Evolutionary conservation across 2,329 filamentous ascomycete genomes (phyloP).

Genomic region (Helminthosporium solani): DNA sequence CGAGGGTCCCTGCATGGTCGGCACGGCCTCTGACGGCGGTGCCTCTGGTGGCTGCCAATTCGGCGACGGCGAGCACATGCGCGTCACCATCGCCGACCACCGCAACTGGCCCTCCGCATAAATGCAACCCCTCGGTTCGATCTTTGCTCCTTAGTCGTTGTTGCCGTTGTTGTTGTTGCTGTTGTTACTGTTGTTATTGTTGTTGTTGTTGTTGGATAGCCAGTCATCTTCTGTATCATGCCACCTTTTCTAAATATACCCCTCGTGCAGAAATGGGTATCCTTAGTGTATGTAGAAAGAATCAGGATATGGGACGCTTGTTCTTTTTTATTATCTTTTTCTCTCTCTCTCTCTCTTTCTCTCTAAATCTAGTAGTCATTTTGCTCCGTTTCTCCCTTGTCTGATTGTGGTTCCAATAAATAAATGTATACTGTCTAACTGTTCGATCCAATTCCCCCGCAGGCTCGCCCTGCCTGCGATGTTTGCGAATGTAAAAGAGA

Average conservation of each 20-base stretch:
- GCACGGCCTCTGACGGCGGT: conserved; percentile 32
- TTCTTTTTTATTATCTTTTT: neutral
- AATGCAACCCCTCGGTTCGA: conserved; percentile 19
- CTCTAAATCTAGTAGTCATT: too few species aligned
- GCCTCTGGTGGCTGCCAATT: conserved; percentile 37
- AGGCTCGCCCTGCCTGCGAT: conserved; percentile 8
- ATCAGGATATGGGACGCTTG: conserved; percentile 10
- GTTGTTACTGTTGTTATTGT: too few species aligned
- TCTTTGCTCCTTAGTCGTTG: conserved; percentile 17
- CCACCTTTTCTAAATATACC: conserved; percentile 26
- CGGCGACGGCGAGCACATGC: conserved; percentile 28
- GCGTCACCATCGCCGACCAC: conserved; percentile 21
- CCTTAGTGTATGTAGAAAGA: conserved; percentile 14
- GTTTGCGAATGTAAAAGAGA: conserved; percentile 10
- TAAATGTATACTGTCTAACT: conserved; percentile 31
- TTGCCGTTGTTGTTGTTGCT: too few species aligned
- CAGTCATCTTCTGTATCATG: conserved; percentile 17
- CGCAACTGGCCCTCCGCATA: conserved; percentile 17
- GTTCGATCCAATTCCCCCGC: too few species aligned
- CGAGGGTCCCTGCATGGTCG: conserved; percentile 26
- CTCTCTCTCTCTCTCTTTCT: conserved; percentile 12
- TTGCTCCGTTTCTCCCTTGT: too few species aligned
- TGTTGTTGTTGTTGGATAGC: too few species aligned
- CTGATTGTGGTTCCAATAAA: too few species aligned
- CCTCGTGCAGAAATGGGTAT: conserved; percentile 16